Conservation (phyloP, 1,284 basidiomycete genomes). For the Cryptococcus hybrid region DNA sequence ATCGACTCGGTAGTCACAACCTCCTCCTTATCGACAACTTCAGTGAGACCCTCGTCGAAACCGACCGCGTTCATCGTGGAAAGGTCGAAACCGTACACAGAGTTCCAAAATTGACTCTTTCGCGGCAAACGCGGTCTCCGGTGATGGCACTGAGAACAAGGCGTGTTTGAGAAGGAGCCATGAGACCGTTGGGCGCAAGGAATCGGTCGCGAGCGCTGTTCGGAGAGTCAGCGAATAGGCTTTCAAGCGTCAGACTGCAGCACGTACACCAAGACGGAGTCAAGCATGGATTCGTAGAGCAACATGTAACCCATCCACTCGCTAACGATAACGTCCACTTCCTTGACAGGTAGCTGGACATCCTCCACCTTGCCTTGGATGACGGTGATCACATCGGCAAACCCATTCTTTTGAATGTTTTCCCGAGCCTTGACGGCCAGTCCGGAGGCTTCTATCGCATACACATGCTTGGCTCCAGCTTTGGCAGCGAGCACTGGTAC, state of each 20-base stretch:
- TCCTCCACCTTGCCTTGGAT: slow-evolving; percentile 87
- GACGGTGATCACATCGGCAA: slow-evolving; percentile 75
- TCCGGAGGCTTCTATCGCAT: slow-evolving; percentile 88
- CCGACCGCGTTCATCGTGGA: slow-evolving; percentile 66
- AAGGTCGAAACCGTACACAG: slow-evolving; percentile 89
- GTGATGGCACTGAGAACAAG: slow-evolving; percentile 82
- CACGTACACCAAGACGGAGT: slow-evolving; percentile 71
- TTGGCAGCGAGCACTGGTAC: slow-evolving; percentile 75
- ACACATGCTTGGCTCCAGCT: slow-evolving; percentile 79
- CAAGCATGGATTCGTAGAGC: slow-evolving; percentile 95
- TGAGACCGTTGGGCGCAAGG: slow-evolving; percentile 70
- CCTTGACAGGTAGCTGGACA: slow-evolving; percentile 63
- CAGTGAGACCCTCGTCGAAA: slow-evolving; percentile 75
- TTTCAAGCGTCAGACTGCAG: not conserved
- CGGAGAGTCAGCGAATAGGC: no score
- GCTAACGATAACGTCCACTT: slow-evolving; percentile 90
- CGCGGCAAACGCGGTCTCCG: slow-evolving; percentile 69
- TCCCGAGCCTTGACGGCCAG: slow-evolving; percentile 78
- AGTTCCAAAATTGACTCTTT: slow-evolving; percentile 86
- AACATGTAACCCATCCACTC: slow-evolving; percentile 97
- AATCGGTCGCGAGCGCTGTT: slow-evolving; percentile 74
- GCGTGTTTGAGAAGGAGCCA: slow-evolving; percentile 87
- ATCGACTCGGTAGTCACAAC: slow-evolving; percentile 66
- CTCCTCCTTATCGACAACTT: slow-evolving; percentile 68
- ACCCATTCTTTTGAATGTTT: slow-evolving; percentile 77